Conservation (phyloP, 108 stramenopile species). For the Fistulifera solaris region DNA sequence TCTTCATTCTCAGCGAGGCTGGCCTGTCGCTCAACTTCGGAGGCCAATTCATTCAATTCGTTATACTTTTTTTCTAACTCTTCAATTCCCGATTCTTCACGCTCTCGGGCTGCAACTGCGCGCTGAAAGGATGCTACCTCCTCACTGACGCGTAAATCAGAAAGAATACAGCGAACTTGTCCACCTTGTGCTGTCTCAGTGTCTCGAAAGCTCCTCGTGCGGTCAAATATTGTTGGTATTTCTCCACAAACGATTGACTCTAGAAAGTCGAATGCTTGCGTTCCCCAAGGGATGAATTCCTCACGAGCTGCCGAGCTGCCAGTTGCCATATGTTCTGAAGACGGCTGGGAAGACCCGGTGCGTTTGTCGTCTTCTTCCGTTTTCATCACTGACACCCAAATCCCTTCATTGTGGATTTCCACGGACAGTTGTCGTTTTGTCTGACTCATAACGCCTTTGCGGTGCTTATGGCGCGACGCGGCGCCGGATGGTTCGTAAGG, state of each 20-base stretch:
- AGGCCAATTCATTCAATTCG: slow-evolving; percentile 2
- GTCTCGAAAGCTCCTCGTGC: slow-evolving; percentile 13
- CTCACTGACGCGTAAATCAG: slow-evolving; percentile 56
- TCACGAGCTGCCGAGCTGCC: slow-evolving; percentile 6
- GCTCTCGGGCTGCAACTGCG: slow-evolving; percentile 25
- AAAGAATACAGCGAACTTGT: slow-evolving; percentile 53
- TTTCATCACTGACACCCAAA: slow-evolving; percentile 32
- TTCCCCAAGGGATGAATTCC: slow-evolving; percentile 61
- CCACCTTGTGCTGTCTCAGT: slow-evolving; percentile 33
- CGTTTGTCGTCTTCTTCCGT: slow-evolving; percentile 1
- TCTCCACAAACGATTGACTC: slow-evolving; percentile 58
- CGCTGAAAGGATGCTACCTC: slow-evolving; percentile 44
- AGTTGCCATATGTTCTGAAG: too few species aligned
- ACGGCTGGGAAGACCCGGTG: not conserved
- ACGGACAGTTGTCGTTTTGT: slow-evolving; percentile 46
- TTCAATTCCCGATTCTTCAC: slow-evolving; percentile 17
- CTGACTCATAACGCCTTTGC: slow-evolving; percentile 44
- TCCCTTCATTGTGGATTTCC: slow-evolving; percentile 78
- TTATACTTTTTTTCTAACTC: slow-evolving; percentile 21
- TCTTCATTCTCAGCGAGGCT: slow-evolving; percentile 18
- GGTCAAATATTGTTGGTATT: slow-evolving; percentile 35
- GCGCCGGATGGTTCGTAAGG: slow-evolving; percentile 19
- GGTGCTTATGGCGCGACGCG: slow-evolving; percentile 54
- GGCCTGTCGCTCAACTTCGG: slow-evolving; percentile 15
- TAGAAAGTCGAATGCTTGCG: slow-evolving; percentile 31